Evolutionary conservation across 1,284 basidiomycete genomes (phyloP), one percentile per base, ranked within the genome.

Genomic region (Naganishia sp.): DNA sequence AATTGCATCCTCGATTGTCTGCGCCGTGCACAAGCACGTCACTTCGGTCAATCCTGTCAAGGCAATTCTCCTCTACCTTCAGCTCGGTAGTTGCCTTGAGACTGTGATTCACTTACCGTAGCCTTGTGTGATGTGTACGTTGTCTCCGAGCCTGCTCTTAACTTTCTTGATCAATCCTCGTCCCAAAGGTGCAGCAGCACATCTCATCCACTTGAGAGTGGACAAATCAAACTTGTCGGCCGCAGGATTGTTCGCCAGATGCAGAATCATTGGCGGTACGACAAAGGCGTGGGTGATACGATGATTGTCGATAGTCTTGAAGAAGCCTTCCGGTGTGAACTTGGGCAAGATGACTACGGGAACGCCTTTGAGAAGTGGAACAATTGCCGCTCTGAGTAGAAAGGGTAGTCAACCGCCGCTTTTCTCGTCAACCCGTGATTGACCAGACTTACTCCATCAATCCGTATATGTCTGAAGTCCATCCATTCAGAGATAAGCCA

Each of bases 191-290:
- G 94, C 93, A 0, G 92, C 94, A 6, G 90, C 92, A 1, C 86
- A 89, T 70, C 87, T 83, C 61, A 93, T 73, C 10, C 84, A 78
- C 31, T 82, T 78, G 16, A 95, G 75, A 1, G 84, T 84, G 2
- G 82, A 84, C 55, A 94, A 70, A 72, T 93, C 84, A 76, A 88
- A 89, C 75, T 88, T 83, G 55, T 85, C 83, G 2, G 89, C 83
- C n/a, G 85, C 86, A 82, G 78, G 76, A 52, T 79, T 78, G 68
- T 81, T 70, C 16, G 77, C 65, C 48, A 81, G 70, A 23, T 71
- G 72, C 55, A 96, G 86, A 7, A 93, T 81, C 55, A 96, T 87
- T 0, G 93, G 93, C 0, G 93, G 93, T 0, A 94, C 93, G 45
- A 94, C 82, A 6, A 91, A 79, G 0, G 83, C 74, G 36, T 79